A percentile compares a stretch with the other conserved stretches of the same genome.
Conservation (phyloP, 1,284 basidiomycete species). For the Ustilago bromivora region DNA sequence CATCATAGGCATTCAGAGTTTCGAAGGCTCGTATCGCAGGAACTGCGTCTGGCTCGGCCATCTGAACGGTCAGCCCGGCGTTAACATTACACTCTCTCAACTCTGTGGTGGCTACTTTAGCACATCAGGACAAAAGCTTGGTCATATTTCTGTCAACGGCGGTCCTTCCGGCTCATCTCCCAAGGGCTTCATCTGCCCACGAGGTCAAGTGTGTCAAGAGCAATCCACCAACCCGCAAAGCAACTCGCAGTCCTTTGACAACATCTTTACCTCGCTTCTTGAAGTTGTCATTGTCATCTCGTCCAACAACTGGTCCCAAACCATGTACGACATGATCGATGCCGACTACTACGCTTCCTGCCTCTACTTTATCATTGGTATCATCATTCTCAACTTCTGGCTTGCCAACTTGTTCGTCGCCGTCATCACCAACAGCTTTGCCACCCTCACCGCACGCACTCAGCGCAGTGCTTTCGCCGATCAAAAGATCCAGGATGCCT, state of each 20-base stretch:
- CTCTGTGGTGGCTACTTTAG: slow-evolving; percentile 64
- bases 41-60: slow-evolving; percentile 66
- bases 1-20: slow-evolving; percentile 68
- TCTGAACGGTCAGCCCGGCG: slow-evolving; percentile 48
- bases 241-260: slow-evolving; percentile 87
- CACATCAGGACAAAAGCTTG: slow-evolving; percentile 24
- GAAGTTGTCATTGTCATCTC: slow-evolving; percentile 89
- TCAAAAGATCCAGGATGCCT: slow-evolving; percentile 54
- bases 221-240: slow-evolving; percentile 76
- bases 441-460: slow-evolving; percentile 87
- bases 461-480: slow-evolving; percentile 91
- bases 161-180: slow-evolving; percentile 23
- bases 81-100: slow-evolving; percentile 59
- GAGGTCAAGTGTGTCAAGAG: slow-evolving; percentile 68
- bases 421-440: slow-evolving; percentile 95
- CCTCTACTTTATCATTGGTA: slow-evolving; percentile 86
- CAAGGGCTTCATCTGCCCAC: slow-evolving; percentile 69
- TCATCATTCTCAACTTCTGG: slow-evolving; percentile 69
- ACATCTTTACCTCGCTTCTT: slow-evolving; percentile 83
- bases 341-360: slow-evolving; percentile 89
- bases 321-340: slow-evolving; percentile 93
- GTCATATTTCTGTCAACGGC: slow-evolving; percentile 38
- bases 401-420: slow-evolving; percentile 94
- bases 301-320: slow-evolving; percentile 72
- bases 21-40: slow-evolving; percentile 67